phyloP scores from a whole-genome alignment of 352 stramenopile species.

The Phytopythium aichiense region DNA sequence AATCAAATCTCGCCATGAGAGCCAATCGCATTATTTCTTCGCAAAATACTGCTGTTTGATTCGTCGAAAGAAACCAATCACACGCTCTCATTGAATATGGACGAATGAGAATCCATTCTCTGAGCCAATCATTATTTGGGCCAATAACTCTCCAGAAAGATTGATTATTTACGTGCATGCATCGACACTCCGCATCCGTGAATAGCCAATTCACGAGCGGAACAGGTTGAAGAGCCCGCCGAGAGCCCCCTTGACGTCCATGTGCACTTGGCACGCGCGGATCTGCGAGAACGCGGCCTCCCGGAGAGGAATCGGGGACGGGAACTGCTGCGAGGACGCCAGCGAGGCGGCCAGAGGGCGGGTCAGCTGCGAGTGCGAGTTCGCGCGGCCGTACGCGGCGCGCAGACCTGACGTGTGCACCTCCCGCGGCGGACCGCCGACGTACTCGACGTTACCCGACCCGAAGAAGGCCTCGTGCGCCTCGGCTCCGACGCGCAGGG shows the following conservation, averaged over 20 bases:
- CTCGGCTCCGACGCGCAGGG: neutral
- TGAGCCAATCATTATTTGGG: no score
- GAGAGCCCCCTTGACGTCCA: neutral
- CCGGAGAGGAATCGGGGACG: neutral
- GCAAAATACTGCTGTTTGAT: no score
- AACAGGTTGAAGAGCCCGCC: neutral
- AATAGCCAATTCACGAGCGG: neutral
- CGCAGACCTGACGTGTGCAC: neutral
- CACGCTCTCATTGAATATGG: no score
- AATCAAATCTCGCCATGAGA: no score
- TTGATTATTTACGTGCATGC: neutral
- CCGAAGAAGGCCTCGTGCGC: slow-evolving; percentile 2
- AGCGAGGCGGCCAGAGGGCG: neutral
- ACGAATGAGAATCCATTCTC: no score
- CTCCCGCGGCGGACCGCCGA: neutral
- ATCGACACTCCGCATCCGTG: neutral
- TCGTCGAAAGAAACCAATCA: no score
- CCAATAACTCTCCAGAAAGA: neutral
- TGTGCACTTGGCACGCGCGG: neutral
- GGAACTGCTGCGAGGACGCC: neutral
- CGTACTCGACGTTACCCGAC: neutral
- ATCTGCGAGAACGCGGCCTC: slow-evolving; percentile 7
- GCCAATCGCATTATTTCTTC: no score
- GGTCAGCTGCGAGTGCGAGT: neutral
- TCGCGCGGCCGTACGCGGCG: neutral